phyloP scores from a whole-genome alignment of 2,329 filamentous ascomycete genomes.

The Fusarium napiforme region DNA sequence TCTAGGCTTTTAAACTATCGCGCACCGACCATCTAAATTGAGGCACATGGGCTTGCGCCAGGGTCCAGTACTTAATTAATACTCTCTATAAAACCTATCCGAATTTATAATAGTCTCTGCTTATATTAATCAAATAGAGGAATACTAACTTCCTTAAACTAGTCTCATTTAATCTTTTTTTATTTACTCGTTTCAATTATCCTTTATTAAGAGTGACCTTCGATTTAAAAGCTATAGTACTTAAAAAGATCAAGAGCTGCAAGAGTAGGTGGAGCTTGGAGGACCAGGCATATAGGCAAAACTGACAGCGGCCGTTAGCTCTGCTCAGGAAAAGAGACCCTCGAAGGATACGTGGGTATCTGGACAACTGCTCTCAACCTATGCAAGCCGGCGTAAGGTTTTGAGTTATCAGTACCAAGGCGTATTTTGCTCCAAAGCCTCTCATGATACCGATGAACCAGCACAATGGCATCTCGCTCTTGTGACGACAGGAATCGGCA shows the following conservation, averaged over 20 bases:
- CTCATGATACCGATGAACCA: neutral
- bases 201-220: neutral
- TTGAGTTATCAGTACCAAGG: neutral
- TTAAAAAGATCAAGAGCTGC: neutral
- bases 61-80: neutral
- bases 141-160: neutral
- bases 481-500: neutral
- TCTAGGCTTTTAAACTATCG: neutral
- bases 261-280: neutral
- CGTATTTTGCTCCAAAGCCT: neutral
- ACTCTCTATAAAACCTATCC: neutral
- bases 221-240: accelerated
- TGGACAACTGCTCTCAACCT: neutral
- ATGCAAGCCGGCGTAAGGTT: too few species aligned
- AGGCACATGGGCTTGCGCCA: neutral
- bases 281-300: neutral
- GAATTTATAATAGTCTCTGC: too few species aligned
- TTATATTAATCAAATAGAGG: neutral
- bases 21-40: neutral
- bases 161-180: neutral
- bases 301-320: neutral
- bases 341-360: neutral
- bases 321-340: neutral
- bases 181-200: neutral
- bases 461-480: neutral